These are phyloP conservation scores for Prillingera fragicola DNA, from an alignment of 1,284 basidiomycete species.

Conservation along the genomic window DNA sequence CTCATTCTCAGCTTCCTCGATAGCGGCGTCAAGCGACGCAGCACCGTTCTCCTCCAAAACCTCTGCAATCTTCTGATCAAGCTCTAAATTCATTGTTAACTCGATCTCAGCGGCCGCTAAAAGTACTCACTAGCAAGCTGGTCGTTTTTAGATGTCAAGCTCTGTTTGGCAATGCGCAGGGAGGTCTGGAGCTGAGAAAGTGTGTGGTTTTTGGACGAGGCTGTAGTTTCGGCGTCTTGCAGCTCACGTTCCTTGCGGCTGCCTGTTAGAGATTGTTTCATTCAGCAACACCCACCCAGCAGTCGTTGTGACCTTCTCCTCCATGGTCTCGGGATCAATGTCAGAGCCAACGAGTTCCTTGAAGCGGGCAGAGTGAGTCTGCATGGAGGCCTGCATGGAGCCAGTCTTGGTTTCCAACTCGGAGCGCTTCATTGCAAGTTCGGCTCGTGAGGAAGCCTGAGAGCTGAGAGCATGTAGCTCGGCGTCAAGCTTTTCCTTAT, in stretches of 20 bases:
- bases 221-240: slow-evolving; percentile 55
- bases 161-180: slow-evolving; percentile 56
- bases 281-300: slow-evolving; percentile 52
- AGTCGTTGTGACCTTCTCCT: slow-evolving; percentile 61
- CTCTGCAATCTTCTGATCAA: slow-evolving; percentile 55
- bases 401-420: slow-evolving; percentile 62
- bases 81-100: too few species aligned
- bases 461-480: slow-evolving; percentile 70
- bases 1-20: slow-evolving; percentile 56
- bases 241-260: slow-evolving; percentile 66
- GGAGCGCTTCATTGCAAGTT: slow-evolving; percentile 66
- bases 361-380: slow-evolving; percentile 59
- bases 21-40: slow-evolving; percentile 55
- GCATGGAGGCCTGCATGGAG: slow-evolving; percentile 49
- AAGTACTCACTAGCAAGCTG: slow-evolving; percentile 58
- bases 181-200: slow-evolving; percentile 61
- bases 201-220: slow-evolving; percentile 53
- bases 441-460: slow-evolving; percentile 78
- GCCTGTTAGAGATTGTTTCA: slow-evolving; percentile 4
- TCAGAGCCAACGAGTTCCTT: slow-evolving; percentile 60
- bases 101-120: not conserved
- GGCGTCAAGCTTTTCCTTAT: slow-evolving; percentile 62
- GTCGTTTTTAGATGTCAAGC: slow-evolving; percentile 59
- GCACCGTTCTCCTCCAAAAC: slow-evolving; percentile 49
- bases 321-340: slow-evolving; percentile 61